Evolutionary conservation across 345 rosid species (phyloP), one percentile per base, ranked within the genome.

Genomic region (Carallia pectinifolia): DNA sequence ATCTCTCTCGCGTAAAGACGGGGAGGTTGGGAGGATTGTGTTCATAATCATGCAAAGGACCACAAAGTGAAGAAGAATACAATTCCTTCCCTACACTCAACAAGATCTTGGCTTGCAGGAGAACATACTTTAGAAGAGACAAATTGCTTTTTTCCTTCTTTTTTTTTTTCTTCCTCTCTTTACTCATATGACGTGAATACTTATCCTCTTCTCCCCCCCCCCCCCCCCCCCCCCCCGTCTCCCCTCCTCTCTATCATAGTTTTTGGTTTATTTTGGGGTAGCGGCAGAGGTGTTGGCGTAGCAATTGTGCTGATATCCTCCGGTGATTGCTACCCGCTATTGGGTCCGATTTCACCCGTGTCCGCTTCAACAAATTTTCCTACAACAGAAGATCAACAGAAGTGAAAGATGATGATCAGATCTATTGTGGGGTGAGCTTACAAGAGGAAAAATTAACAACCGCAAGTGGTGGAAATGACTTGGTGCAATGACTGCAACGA

Each of bases 401-500:
- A 66, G 65, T 23, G 64, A 59, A 71, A 69, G 69, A 15, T 44
- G 69, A 15, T 44, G 50, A 44, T 44, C 13, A 69, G 67, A 75
- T 65, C 75, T 59, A 36, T 13, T 66, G 70, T 81, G 75, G 64
- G 62, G 81, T 85, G 84, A 80, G 84, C 68, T 23, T 23, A 68
- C 62, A 68, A 81, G 79, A 79, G 47, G 64, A 23, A 38, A 23
- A 23, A 23, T 23, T 23, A 23, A 66, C 62, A 72, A 54, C 44
- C 17, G 63, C 34, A 29, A 15, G 16, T 15, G 17, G 2, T 33
- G 52, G 61, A 59, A 74, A 94, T 94, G 97, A 90, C 97, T 80
- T 90, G 98, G 98, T 88, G 98, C 83, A 91, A 83, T 77, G 92
- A 91, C 82, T 84, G 90, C 74, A 85, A 67, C 63, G 87, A 84